Base-by-base conservation (phyloP, 73 alveolate genomes). In the Stentor coeruleus region DNA sequence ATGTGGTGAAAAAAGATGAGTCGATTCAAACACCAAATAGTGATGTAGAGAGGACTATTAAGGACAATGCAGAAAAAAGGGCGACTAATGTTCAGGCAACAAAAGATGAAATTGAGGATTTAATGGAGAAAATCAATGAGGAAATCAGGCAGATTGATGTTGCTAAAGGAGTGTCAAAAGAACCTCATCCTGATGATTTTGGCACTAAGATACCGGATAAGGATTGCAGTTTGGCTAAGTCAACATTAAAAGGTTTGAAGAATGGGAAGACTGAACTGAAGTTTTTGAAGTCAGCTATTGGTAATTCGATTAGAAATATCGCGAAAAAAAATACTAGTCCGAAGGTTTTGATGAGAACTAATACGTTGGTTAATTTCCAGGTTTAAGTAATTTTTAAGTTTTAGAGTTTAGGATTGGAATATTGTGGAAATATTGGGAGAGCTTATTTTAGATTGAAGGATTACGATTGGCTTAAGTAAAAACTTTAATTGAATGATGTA, bases 141-240 rank as follows among this genome's bases (percentile, higher is more conserved):
- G 79, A 66, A 1, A 66, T 66, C n/a, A 66, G 37, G 33, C 26
- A 66, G 15, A 66, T 66, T 40, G 79, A 66, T 31, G 11, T 66
- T 66, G 79, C n/a, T 37, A 66, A 20, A 31, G 79, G 79, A 66
- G 33, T 66, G 20, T 37, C 39, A 28, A 20, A 40, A 66, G 79
- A 20, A 66, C n/a, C n/a, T 1, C 11, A 37, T 26, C 79, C 37
- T 66, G 79, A 66, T 11, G 79, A 20, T 2, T 31, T 31, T 1
- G 14, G 14, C 79, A 20, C 79, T 0, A 31, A 57, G 2, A n/a
- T 31, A 57, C 73, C 28, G 15, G 73, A 57, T 57, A n/a, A n/a
- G n/a, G n/a, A n/a, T n/a, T n/a, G n/a, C n/a, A n/a, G 66, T 49
- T 49, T 49, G 66, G 66, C 66, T 6, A 49, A 49, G 28, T 49